phyloP scores from a whole-genome alignment of 352 stramenopile genomes.

The Saprolegnia parasitica region DNA sequence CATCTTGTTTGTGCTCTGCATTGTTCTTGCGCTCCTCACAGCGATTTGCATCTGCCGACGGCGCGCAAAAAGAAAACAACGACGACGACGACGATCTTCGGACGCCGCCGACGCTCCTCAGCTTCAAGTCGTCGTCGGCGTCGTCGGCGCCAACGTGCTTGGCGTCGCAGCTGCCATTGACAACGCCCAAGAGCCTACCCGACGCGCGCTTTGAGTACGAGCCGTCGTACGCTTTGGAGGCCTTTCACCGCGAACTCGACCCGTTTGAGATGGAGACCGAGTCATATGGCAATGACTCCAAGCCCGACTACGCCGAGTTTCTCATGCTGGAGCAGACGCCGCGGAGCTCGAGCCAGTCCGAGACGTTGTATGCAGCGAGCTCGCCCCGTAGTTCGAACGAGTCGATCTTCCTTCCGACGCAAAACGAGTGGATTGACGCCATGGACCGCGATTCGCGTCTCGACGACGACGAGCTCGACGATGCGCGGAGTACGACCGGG shows the following conservation, averaged over 20 bases:
- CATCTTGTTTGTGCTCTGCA: not conserved
- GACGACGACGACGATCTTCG: not conserved
- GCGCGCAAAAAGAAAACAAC: not conserved
- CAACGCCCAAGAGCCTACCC: not conserved
- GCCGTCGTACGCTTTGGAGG: not conserved
- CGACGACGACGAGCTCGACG: not conserved
- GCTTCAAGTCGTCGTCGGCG: not conserved
- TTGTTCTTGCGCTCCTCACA: not conserved
- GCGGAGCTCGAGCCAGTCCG: not conserved
- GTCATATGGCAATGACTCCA: slow-evolving; percentile 1
- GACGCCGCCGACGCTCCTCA: not conserved
- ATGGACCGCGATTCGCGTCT: not conserved
- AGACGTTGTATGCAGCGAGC: not conserved
- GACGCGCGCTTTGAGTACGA: slow-evolving; percentile 3
- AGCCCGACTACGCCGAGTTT: not conserved
- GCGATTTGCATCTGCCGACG: not conserved
- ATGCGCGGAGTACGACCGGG: not conserved
- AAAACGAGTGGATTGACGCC: slow-evolving; percentile 2
- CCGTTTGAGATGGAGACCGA: not conserved
- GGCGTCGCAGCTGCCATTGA: not conserved
- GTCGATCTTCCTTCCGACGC: not conserved
- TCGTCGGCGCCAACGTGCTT: not conserved
- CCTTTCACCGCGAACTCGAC: not conserved
- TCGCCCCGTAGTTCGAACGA: slow-evolving; percentile 2
- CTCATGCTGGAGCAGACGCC: slow-evolving; percentile 1